These are phyloP conservation scores for Xylaria sp. DNA, from an alignment of 2,329 filamentous ascomycete species.

Conservation along the genomic window DNA sequence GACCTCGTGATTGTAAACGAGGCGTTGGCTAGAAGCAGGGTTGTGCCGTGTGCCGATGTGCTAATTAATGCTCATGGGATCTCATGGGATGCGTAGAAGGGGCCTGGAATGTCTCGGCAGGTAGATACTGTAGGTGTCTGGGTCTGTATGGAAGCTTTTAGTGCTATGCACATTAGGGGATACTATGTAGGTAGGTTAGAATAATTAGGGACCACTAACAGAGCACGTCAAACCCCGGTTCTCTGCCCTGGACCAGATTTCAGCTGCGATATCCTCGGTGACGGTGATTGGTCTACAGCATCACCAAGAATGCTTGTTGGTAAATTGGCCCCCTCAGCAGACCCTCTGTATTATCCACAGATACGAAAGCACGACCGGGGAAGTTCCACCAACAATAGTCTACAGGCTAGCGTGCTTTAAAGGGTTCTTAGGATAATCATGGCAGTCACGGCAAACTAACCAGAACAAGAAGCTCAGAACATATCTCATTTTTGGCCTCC, in stretches of 20 bases:
- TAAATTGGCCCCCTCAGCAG: constrained; percentile 3
- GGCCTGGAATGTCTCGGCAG: constrained; percentile 32
- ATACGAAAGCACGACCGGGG: constrained; percentile 18
- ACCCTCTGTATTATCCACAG: constrained; percentile 22
- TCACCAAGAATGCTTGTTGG: background rate
- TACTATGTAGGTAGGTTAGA: too few species aligned
- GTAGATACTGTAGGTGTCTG: too few species aligned
- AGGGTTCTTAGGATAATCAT: constrained; percentile 5
- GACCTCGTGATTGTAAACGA: background rate
- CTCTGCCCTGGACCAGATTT: background rate
- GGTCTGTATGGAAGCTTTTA: constrained; percentile 36
- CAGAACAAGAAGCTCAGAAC: constrained; percentile 22
- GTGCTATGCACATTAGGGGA: too few species aligned
- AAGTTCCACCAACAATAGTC: background rate
- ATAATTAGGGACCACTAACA: background rate
- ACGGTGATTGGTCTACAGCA: constrained; percentile 11
- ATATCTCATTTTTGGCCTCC: background rate
- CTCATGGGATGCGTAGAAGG: constrained; percentile 8
- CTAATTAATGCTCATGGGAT: background rate
- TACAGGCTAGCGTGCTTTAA: background rate
- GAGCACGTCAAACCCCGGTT: background rate
- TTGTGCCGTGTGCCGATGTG: background rate
- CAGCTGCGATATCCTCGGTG: constrained; percentile 21
- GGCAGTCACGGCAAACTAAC: constrained; percentile 24
- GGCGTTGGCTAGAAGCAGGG: background rate